A percentile compares a stretch with the other conserved stretches of the same genome.
Conservation (phyloP, 2,329 filamentous ascomycete species). For the Venturia nashicola region DNA sequence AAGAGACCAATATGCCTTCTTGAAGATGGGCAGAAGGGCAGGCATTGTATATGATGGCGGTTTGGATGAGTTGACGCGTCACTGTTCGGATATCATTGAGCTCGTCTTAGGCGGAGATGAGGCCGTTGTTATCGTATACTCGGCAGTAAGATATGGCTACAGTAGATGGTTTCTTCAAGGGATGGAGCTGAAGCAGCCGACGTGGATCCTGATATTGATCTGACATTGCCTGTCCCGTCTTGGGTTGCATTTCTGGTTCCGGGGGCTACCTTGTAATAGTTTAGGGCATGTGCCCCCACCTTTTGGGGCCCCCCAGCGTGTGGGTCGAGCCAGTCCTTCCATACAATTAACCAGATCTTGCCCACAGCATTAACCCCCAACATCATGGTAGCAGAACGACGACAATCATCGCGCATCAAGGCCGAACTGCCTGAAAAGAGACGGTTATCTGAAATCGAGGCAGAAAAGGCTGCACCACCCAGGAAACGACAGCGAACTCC, state of each 20-base stretch:
- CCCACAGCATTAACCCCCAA: neutral
- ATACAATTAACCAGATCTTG: neutral
- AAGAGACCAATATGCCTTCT: slow-evolving; percentile 25
- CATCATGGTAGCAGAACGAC: slow-evolving; percentile 1
- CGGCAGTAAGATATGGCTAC: neutral
- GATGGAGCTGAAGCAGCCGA: neutral
- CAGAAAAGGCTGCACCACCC: neutral
- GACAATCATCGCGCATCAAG: slow-evolving; percentile 8
- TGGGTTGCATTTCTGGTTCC: neutral
- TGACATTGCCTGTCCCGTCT: neutral
- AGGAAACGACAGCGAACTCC: neutral
- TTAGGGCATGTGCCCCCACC: neutral
- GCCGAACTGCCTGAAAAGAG: slow-evolving; percentile 8
- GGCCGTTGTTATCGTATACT: neutral
- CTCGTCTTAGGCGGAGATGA: neutral
- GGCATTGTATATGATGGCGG: neutral
- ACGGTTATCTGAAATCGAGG: neutral
- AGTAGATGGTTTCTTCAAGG: neutral
- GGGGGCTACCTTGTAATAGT: neutral
- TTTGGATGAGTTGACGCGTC: neutral
- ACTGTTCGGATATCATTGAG: neutral
- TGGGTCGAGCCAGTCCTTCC: neutral
- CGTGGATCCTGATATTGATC: neutral
- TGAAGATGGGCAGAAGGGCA: slow-evolving; percentile 7
- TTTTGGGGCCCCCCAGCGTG: neutral